phyloP scores from a whole-genome alignment of 2,329 filamentous ascomycete species.

The Colletotrichum sp. region DNA sequence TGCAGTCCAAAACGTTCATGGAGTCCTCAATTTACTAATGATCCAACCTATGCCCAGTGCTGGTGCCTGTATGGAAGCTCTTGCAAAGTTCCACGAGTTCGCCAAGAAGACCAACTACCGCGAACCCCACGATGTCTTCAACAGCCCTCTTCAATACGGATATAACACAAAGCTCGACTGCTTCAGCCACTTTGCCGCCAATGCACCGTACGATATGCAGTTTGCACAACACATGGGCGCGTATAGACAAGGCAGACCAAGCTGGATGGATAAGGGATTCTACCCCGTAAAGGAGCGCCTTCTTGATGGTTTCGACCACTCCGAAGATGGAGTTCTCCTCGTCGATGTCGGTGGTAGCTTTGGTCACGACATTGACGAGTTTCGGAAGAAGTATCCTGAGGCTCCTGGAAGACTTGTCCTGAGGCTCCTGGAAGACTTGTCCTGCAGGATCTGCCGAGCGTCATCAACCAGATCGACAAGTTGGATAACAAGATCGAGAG shows the following conservation, averaged over 20 bases:
- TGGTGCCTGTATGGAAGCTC: conserved; percentile 19
- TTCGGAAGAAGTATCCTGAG: conserved; percentile 36
- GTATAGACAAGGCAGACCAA: conserved; percentile 33
- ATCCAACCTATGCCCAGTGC: conserved; percentile 9
- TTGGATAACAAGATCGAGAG: conserved; percentile 32
- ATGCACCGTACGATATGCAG: neutral
- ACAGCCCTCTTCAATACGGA: conserved; percentile 34
- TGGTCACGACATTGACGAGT: conserved; percentile 39
- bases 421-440: conserved; percentile 36
- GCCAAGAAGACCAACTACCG: conserved; percentile 30
- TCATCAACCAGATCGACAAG: conserved; percentile 36
- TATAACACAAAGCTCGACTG: conserved; percentile 30
- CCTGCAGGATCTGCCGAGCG: conserved; percentile 50
- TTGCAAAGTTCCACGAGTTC: conserved; percentile 32
- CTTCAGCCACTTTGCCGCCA: neutral
- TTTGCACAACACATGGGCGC: conserved; percentile 35
- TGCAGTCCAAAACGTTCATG: fast-evolving
- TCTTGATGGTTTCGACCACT: conserved; percentile 28
- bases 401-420: conserved; percentile 40
- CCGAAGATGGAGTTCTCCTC: conserved; percentile 25
- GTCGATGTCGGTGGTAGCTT: conserved; percentile 39
- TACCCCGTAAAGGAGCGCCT: conserved; percentile 36
- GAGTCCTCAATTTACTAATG: fast-evolving
- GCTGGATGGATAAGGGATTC: conserved; percentile 35
- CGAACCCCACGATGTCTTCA: conserved; percentile 29